Percentiles rank a stretch among this genome's conserved stretches.
phyloP scores from a whole-genome alignment of 192 early-diverging fungal genomes.

The Backusella australiensis region DNA sequence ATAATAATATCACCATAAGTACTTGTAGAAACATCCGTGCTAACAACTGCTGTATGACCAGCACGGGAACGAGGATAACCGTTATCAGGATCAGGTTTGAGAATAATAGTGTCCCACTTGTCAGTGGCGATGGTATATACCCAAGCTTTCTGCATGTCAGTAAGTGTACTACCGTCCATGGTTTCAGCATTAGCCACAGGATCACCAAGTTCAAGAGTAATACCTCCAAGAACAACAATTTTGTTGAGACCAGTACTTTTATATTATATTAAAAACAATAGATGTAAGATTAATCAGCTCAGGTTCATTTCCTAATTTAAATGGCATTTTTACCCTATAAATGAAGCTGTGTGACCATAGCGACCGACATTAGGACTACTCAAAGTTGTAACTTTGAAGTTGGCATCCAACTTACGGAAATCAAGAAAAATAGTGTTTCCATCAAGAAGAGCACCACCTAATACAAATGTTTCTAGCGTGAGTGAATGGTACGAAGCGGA shows the following conservation, averaged over 20 bases:
- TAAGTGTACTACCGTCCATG: background rate
- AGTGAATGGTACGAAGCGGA: constrained; percentile 5
- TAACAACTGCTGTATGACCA: constrained; percentile 26
- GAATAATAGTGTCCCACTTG: background rate
- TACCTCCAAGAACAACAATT: constrained; percentile 15
- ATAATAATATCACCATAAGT: background rate
- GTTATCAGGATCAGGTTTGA: background rate
- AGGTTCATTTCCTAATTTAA: background rate
- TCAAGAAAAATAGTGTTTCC: background rate
- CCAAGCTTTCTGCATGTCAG: constrained; percentile 4
- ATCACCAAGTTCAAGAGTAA: background rate
- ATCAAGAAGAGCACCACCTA: constrained; percentile 11
- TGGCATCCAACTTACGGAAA: constrained; percentile 14
- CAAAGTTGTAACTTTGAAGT: background rate
- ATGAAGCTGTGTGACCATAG: constrained; percentile 26
- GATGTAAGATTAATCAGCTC: background rate
- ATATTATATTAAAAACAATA: background rate
- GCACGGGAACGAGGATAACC: background rate
- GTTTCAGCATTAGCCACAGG: background rate
- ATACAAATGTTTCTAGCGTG: constrained; percentile 10
- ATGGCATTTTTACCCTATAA: constrained; percentile 13
- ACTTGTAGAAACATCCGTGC: background rate
- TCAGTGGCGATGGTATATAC: constrained; percentile 23
- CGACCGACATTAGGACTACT: background rate
- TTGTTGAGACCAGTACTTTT: too few species aligned